A percentile compares a stretch with the other conserved stretches of the same genome.
Evolutionary conservation across 352 stramenopile species (phyloP).

Genomic region (Globisporangium spinosum): DNA sequence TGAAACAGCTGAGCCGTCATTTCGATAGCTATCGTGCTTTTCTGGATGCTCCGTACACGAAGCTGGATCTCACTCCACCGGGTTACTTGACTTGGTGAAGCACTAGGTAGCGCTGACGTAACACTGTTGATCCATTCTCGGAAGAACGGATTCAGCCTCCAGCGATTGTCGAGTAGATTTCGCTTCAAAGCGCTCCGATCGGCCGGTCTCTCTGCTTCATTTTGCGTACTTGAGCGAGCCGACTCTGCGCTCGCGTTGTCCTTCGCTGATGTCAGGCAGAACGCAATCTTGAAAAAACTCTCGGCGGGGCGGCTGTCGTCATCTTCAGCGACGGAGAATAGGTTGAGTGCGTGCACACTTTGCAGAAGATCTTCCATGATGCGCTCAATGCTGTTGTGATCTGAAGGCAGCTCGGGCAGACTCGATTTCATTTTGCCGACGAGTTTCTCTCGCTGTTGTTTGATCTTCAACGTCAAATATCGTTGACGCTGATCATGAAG

Average conservation of each 20-base stretch:
- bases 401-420: slow-evolving; percentile 2
- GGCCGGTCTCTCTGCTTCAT: not conserved
- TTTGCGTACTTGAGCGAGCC: too few species aligned
- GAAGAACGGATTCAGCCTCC: slow-evolving; percentile 9
- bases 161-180: not conserved
- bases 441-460: not conserved
- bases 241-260: not conserved
- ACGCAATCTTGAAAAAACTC: not conserved
- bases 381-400: not conserved
- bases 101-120: not conserved
- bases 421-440: not conserved
- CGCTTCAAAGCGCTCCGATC: not conserved
- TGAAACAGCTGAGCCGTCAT: not conserved
- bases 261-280: not conserved
- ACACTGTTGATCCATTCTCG: not conserved
- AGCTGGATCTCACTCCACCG: slow-evolving; percentile 9
- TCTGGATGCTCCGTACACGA: not conserved
- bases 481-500: not conserved
- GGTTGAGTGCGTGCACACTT: not conserved
- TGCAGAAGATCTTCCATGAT: slow-evolving; percentile 3
- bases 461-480: not conserved
- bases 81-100: not conserved
- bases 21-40: not conserved
- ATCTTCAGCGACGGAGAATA: not conserved
- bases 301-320: not conserved